Evolutionary conservation across 192 early-diverging fungal genomes (phyloP), one percentile per base, ranked within the genome.

Genomic region (Cladochytrium replicatum): DNA sequence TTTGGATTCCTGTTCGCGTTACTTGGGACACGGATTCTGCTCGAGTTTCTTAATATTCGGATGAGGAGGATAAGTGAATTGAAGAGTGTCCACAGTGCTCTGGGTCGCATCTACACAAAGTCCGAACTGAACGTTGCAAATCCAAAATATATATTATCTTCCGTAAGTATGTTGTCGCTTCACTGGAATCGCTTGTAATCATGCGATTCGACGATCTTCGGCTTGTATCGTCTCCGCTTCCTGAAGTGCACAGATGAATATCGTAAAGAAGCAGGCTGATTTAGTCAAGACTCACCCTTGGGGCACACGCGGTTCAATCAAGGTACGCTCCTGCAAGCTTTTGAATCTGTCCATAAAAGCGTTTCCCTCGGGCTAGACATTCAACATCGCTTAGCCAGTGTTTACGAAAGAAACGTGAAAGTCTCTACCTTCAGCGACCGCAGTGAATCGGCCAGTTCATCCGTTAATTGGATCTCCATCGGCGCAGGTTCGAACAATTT

Each of bases 131-230:
- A n/a, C n/a, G n/a, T n/a, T n/a, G n/a, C n/a, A n/a, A n/a, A n/a
- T n/a, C n/a, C n/a, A n/a, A n/a, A n/a, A n/a, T n/a, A n/a, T n/a
- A n/a, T n/a, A n/a, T n/a, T n/a, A n/a, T n/a, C n/a, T n/a, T n/a
- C n/a, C n/a, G n/a, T n/a, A n/a, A n/a, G n/a, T n/a, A n/a, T n/a
- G n/a, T n/a, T n/a, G n/a, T n/a, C n/a, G n/a, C 30, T 50, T 34
- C 56, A 71, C 37, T 68, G 67, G 58, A 77, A 74, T 2, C 71
- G 61, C 44, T 77, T 77, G 57, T 74, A 74, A 29, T 68, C 66
- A 54, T 74, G 75, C 3, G 60, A 52, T 41, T 74, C 75, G 30
- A 43, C 44, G 41, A 63, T 61, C 55, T 77, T 77, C 7, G 43
- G 49, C 51, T 65, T 64, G 52, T 55, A 69, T 29, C 47, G 52